A percentile compares a stretch with the other conserved stretches of the same genome.
Evolutionary conservation across 805 yeast genomes (phyloP).

Genomic region (Nakazawaea wyomingensis): DNA sequence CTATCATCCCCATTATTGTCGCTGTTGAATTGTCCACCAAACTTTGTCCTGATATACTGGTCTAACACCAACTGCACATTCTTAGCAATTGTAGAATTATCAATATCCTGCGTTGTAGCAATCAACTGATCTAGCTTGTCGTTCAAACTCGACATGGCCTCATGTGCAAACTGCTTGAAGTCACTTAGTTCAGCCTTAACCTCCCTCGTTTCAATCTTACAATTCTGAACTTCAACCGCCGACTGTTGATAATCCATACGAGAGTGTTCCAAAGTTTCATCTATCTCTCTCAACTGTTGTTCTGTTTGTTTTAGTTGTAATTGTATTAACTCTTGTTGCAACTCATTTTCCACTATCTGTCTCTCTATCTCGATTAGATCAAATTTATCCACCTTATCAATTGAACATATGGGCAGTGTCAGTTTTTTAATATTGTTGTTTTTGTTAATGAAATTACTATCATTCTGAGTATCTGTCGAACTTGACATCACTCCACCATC

Average conservation of each 20-base stretch:
- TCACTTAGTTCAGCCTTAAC: conserved; percentile 1
- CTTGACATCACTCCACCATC: too few relatives aligned
- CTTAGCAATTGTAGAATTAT: neutral
- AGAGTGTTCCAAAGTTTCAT: neutral
- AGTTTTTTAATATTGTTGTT: too few relatives aligned
- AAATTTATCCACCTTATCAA: neutral
- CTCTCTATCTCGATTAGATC: neutral
- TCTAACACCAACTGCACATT: conserved; percentile 12
- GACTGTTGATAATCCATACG: conserved; percentile 7
- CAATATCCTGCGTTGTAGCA: neutral
- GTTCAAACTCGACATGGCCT: neutral
- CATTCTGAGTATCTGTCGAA: too few relatives aligned
- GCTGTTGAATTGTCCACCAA: neutral
- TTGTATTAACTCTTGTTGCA: conserved; percentile 3
- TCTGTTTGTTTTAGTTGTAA: conserved; percentile 1
- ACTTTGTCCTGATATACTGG: conserved; percentile 7
- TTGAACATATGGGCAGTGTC: neutral
- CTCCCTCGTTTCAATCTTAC: conserved; percentile 1
- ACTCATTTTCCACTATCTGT: conserved; percentile 3
- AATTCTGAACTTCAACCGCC: conserved; percentile 5
- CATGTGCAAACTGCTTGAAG: neutral
- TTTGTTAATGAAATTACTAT: too few relatives aligned
- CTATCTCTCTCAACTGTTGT: neutral
- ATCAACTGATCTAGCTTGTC: conserved; percentile 3
- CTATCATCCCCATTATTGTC: neutral